Evolutionary conservation across 108 stramenopile species (phyloP).

Genomic region (Conticribra guillardii): DNA sequence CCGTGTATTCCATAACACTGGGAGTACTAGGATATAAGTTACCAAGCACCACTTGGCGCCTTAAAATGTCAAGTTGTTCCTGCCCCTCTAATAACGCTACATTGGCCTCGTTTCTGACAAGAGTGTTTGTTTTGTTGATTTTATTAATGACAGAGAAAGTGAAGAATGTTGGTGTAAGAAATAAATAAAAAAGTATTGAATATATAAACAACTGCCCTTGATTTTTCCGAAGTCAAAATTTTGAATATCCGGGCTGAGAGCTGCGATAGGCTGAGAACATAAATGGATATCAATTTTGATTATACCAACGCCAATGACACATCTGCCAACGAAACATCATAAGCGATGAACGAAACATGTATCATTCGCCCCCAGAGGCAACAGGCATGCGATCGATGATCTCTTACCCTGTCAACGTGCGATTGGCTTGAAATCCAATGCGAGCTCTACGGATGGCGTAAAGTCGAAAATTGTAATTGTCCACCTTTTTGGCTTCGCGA

Average conservation of each 20-base stretch:
- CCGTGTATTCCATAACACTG: conserved; percentile 78
- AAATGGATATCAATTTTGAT: too few species aligned
- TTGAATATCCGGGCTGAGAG: too few species aligned
- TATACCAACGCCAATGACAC: too few species aligned
- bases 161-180: not conserved
- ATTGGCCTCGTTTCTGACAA: conserved; percentile 60
- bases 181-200: too few species aligned
- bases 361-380: too few species aligned
- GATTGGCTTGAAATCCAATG: conserved; percentile 71
- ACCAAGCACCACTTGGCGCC: conserved; percentile 68
- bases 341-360: not conserved
- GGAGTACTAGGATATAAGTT: conserved; percentile 73
- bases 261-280: too few species aligned
- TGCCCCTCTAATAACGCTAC: conserved; percentile 66
- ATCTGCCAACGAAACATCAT: too few species aligned
- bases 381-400: too few species aligned
- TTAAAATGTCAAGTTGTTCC: conserved; percentile 70
- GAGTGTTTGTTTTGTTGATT: not conserved
- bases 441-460: conserved; percentile 77
- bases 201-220: too few species aligned
- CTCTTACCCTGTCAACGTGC: conserved; percentile 73
- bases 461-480: conserved; percentile 86
- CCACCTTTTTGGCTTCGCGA: conserved; percentile 72
- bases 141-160: not conserved
- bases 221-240: too few species aligned